phyloP scores from a whole-genome alignment of 2,329 filamentous ascomycete genomes.

The Cordyceps cateniannulata region DNA sequence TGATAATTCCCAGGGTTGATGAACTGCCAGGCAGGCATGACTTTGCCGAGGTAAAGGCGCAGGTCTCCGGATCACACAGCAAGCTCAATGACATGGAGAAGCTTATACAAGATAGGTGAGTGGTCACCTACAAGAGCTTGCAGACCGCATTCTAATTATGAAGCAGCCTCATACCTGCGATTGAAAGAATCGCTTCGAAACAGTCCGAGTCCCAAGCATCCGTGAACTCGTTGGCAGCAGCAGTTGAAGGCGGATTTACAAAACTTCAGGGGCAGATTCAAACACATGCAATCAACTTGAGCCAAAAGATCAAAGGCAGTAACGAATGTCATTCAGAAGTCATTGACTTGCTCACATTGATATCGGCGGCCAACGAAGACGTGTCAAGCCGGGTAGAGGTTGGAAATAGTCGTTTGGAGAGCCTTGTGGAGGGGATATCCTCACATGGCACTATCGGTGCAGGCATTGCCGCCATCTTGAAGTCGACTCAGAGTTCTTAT shows the following conservation, averaged over 20 bases:
- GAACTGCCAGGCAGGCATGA: neutral
- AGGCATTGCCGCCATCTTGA: neutral
- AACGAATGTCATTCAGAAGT: neutral
- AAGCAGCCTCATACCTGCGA: neutral
- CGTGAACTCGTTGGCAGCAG: neutral
- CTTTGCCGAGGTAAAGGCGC: neutral
- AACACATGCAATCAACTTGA: neutral
- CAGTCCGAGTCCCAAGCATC: neutral
- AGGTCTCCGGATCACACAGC: neutral
- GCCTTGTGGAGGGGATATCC: neutral
- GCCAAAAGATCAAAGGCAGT: neutral
- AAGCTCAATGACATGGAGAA: neutral
- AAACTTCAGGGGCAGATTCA: slow-evolving; percentile 4
- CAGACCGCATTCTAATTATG: neutral
- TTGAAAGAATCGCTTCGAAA: neutral
- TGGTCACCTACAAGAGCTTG: neutral
- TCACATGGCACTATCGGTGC: neutral
- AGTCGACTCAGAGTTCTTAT: neutral
- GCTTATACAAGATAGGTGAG: neutral
- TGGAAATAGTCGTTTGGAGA: slow-evolving; percentile 1
- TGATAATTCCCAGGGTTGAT: neutral
- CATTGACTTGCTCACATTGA: neutral
- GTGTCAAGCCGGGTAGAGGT: neutral
- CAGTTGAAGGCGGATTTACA: neutral
- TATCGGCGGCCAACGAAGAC: neutral